A percentile compares a stretch with the other conserved stretches of the same genome.
These are phyloP conservation scores for Hyphopichia fennica DNA, from an alignment of 1,139 yeast genomes.

Conservation along the genomic window DNA sequence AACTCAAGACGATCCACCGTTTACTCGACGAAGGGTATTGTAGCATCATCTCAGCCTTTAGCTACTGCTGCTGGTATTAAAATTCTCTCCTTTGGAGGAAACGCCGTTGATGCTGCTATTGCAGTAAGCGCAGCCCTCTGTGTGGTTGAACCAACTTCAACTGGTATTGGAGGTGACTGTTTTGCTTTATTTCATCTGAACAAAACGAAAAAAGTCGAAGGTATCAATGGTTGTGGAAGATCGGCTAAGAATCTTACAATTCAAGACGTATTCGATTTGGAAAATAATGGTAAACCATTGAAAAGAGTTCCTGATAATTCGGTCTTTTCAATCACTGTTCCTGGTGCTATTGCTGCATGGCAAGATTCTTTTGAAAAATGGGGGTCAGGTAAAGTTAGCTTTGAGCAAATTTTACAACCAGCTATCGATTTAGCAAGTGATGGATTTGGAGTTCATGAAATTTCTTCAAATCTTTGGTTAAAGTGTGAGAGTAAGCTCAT, in stretches of 20 bases:
- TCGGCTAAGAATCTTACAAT: slow-evolving; percentile 55
- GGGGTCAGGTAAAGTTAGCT: slow-evolving; percentile 69
- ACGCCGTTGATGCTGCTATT: slow-evolving; percentile 79
- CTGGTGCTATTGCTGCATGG: slow-evolving; percentile 83
- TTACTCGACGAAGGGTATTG: slow-evolving; percentile 73
- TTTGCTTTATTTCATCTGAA: slow-evolving; percentile 64
- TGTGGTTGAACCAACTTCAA: slow-evolving; percentile 72
- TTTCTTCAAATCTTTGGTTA: slow-evolving; percentile 58
- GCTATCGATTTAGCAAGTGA: slow-evolving; percentile 69
- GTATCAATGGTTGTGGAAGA: slow-evolving; percentile 78
- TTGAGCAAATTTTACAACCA: slow-evolving; percentile 63
- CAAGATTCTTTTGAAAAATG: slow-evolving; percentile 62
- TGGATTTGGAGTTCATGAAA: slow-evolving; percentile 66
- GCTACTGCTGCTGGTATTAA: slow-evolving; percentile 75
- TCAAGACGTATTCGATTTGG: slow-evolving; percentile 47
- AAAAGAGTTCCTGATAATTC: slow-evolving; percentile 47
- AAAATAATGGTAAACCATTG: slow-evolving; percentile 40
- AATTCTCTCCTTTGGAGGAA: slow-evolving; percentile 70
- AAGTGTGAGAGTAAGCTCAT: slow-evolving; percentile 36
- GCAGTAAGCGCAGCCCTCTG: slow-evolving; percentile 77
- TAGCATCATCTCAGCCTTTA: slow-evolving; percentile 72
- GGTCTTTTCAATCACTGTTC: slow-evolving; percentile 65
- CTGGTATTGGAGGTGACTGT: slow-evolving; percentile 85
- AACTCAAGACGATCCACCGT: slow-evolving; percentile 74
- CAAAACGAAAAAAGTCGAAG: slow-evolving; percentile 51